Evolutionary conservation across 441 rosid species (phyloP).

Genomic region (Corymbia calophylla): DNA sequence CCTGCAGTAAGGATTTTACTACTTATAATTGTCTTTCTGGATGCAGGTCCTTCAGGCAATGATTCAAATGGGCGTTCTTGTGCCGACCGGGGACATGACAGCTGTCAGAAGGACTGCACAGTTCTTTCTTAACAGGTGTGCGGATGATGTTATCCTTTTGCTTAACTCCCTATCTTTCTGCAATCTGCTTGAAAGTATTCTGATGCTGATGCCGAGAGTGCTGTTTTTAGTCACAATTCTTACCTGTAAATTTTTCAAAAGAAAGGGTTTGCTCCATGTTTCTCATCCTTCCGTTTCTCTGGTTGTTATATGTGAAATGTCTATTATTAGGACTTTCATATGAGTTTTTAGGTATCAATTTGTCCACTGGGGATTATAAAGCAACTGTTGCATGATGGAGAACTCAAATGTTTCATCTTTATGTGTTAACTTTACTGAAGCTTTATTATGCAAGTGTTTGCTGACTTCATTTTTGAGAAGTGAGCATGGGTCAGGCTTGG

Average conservation of each 20-base stretch:
- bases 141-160: not conserved
- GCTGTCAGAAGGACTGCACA: conserved; percentile 92
- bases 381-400: not conserved
- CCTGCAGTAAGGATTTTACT: not conserved
- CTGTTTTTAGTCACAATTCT: not conserved
- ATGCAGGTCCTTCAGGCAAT: conserved; percentile 85
- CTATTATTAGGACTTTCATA: not conserved
- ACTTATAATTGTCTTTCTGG: not conserved
- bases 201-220: not conserved
- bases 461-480: not conserved
- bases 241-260: not conserved
- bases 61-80: conserved; percentile 99
- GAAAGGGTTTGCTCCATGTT: not conserved
- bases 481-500: not conserved
- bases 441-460: not conserved
- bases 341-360: not conserved
- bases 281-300: not conserved
- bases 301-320: not conserved
- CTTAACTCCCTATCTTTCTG: not conserved
- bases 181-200: not conserved
- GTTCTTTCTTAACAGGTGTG: conserved; percentile 90
- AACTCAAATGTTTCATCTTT: not conserved
- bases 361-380: not conserved
- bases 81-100: conserved; percentile 97
- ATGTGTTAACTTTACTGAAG: not conserved